Base-by-base conservation (phyloP, 768 basidiomycete genomes). In the Cubamyces sp. region DNA sequence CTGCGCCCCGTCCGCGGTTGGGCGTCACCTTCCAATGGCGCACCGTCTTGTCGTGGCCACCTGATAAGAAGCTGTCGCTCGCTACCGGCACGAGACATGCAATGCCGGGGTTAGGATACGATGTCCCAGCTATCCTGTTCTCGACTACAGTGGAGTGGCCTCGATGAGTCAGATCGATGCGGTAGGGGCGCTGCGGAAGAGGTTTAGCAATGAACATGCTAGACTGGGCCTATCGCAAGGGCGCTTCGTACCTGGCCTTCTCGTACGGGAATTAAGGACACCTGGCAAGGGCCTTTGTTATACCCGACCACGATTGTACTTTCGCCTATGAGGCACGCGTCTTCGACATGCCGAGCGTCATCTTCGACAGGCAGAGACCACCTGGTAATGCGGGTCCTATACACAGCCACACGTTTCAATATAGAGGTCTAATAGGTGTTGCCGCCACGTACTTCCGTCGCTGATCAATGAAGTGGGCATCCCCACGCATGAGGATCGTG, bases 41-140 rank as follows among this genome's bases (percentile, higher is more conserved):
- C 42, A 82, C 70, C 47, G 68, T 69, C 68, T 79, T 78, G 71
- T 84, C 81, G 66, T 78, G 74, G 28, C 80, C 82, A 54, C 81
- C 82, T 39, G 82, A 78, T 58, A 83, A 74, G 70, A 85, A 84
- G 67, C 68, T 72, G 25, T 69, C 66, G 64, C 68, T 71, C 61
- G 56, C 61, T 58, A 76, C 71, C 45, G 78, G 71, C 60, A 79
- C 75, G 64, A 84, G 77, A 70, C 79, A 77, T 56, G 72, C 79
- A 30, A 83, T 73, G 49, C 79, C 78, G 34, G 61, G 69, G 50
- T 69, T 70, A 1, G 60, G 68, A 42, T 57, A 57, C 14, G 68
- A 61, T 19, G 54, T 59, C 14, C 66, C 68, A 16, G 53, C 26
- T 7, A 21, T 16, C 43, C 60, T 68, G 66, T 79, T 72, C 60